These are phyloP conservation scores for Margaritispora aquatica DNA, from an alignment of 495 filamentous ascomycete genomes.

Conservation along the genomic window DNA sequence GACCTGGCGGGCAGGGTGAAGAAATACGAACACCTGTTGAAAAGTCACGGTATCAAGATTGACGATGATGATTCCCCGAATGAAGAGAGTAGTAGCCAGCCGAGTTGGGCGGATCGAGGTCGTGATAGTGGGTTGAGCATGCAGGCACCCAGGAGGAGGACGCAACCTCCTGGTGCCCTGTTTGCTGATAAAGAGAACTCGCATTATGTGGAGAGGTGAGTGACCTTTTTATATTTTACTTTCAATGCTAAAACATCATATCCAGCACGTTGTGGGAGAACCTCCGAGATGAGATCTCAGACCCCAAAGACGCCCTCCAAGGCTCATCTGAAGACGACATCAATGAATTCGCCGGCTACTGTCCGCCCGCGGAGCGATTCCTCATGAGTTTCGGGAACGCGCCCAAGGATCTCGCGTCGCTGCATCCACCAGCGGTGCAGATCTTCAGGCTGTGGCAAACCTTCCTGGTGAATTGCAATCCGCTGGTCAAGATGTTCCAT, in stretches of 20 bases:
- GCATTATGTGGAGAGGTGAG: slow-evolving; percentile 23
- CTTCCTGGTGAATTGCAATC: slow-evolving; percentile 62
- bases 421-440: slow-evolving; percentile 63
- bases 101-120: not conserved
- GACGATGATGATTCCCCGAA: slow-evolving; percentile 28
- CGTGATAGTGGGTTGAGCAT: slow-evolving; percentile 25
- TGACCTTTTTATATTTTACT: not conserved
- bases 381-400: slow-evolving; percentile 3
- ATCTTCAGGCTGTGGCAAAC: slow-evolving; percentile 68
- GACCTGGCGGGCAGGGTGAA: slow-evolving; percentile 45
- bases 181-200: slow-evolving; percentile 18
- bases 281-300: slow-evolving; percentile 21
- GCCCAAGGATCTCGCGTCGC: slow-evolving; percentile 34
- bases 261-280: slow-evolving; percentile 23
- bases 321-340: slow-evolving; percentile 57
- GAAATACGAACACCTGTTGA: slow-evolving; percentile 48
- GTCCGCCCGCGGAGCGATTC: slow-evolving; percentile 14
- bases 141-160: slow-evolving; percentile 32
- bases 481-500: slow-evolving; percentile 65
- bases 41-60: slow-evolving; percentile 37
- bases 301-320: slow-evolving; percentile 27
- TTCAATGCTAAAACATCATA: too few relatives aligned
- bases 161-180: slow-evolving; percentile 4
- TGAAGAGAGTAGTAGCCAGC: slow-evolving; percentile 30
- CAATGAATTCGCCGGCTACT: slow-evolving; percentile 36